Evolutionary conservation across 78 protist species (phyloP).

Genomic region (Diacronema lutheri): DNA sequence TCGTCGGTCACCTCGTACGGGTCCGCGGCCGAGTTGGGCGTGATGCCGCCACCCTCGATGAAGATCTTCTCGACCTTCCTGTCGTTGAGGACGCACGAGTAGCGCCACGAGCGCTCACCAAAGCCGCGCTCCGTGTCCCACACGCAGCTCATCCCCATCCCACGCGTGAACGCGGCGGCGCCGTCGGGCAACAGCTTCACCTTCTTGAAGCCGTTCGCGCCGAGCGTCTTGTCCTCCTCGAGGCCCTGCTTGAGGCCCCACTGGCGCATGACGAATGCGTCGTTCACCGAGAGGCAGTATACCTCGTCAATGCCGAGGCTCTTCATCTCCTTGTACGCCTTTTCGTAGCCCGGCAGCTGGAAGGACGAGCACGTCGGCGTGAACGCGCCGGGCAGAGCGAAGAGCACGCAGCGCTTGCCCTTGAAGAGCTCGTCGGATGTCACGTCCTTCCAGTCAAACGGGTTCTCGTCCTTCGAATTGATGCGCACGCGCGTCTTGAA

Average conservation of each 20-base stretch:
- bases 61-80: not conserved
- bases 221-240: not conserved
- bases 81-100: not conserved
- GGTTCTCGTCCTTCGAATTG: not conserved
- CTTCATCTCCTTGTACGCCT: not conserved
- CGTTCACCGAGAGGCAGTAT: not conserved
- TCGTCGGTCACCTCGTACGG: slow-evolving; percentile 33
- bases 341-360: not conserved
- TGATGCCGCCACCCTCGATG: not conserved
- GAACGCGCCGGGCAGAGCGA: slow-evolving; percentile 11
- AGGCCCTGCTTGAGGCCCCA: slow-evolving; percentile 2
- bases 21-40: not conserved
- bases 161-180: slow-evolving; percentile 24
- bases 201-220: slow-evolving; percentile 14
- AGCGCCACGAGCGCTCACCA: slow-evolving; percentile 40
- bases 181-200: slow-evolving; percentile 34
- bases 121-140: slow-evolving; percentile 25
- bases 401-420: slow-evolving; percentile 28
- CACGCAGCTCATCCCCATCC: slow-evolving; percentile 21
- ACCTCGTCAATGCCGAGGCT: not conserved
- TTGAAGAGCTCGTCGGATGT: slow-evolving; percentile 5
- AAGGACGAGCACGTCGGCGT: slow-evolving; percentile 2
- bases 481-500: slow-evolving; percentile 21
- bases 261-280: not conserved
- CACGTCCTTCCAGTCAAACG: slow-evolving; percentile 29